phyloP scores from a whole-genome alignment of 176 grass and related monocot species.

The Ananas comosus region DNA sequence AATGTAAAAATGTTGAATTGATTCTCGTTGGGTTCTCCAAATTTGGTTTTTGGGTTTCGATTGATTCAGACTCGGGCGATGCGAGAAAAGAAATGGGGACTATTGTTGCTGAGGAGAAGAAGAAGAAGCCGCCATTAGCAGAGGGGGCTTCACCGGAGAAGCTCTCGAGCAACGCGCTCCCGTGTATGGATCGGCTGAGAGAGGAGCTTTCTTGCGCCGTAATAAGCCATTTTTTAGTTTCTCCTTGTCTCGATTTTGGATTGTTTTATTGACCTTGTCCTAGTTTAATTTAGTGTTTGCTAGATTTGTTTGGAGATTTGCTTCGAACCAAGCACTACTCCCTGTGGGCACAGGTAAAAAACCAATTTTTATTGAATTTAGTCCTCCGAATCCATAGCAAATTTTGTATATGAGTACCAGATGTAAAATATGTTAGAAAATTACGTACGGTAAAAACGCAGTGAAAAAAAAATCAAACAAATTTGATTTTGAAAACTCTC shows the following conservation, averaged over 20 bases:
- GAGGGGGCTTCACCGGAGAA: conserved; percentile 16
- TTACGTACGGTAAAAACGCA: too few relatives aligned
- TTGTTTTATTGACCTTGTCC: neutral
- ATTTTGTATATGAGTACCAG: neutral
- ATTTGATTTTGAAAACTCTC: too few relatives aligned
- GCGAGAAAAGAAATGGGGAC: conserved; percentile 16
- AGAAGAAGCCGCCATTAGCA: conserved; percentile 11
- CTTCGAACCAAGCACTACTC: conserved; percentile 68
- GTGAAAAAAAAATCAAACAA: too few relatives aligned
- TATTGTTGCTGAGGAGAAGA: conserved; percentile 12
- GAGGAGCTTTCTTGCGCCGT: conserved; percentile 94
- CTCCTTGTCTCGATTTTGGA: neutral
- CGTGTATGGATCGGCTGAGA: conserved; percentile 68
- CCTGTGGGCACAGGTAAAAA: conserved; percentile 72
- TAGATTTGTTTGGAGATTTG: conserved; percentile 95
- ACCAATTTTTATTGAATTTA: neutral
- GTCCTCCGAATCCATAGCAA: too few relatives aligned
- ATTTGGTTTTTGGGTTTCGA: neutral
- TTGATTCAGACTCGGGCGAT: conserved; percentile 1
- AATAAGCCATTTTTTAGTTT: conserved; percentile 4
- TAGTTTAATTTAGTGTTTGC: conserved; percentile 12
- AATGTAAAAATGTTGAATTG: neutral
- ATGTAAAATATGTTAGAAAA: too few relatives aligned
- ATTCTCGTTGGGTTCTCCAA: neutral
- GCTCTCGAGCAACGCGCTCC: conserved; percentile 14